Evolutionary conservation across 768 basidiomycete genomes (phyloP), one percentile per base, ranked within the genome.

Genomic region (Boletus pseudo-olivaceus): DNA sequence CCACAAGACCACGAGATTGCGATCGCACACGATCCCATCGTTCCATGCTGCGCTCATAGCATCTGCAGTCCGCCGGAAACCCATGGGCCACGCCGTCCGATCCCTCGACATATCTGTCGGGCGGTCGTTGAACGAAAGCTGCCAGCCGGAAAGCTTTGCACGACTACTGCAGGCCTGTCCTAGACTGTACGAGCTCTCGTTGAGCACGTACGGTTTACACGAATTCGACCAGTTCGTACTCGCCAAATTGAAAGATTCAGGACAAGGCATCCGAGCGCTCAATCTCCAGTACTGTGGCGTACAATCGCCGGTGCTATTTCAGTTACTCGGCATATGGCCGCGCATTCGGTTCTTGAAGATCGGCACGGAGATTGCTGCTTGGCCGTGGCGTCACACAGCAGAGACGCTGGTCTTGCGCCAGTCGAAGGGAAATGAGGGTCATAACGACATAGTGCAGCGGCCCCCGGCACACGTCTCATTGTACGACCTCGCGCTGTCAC

Each of bases 231-330:
- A 57, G 5, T 56, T 64, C 29, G 48, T 43, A 1, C 67, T 76
- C 9, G 47, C 58, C 38, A 60, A 62, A 7, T 61, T 75, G n/a
- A 51, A 58, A 17, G 38, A 60, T 15, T 50, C 51, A 3, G 64
- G 69, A 0, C 58, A 57, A 35, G 47, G 56, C 19, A 61, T 77
- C 46, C 67, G 72, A 23, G 69, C 75, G 0, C 59, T 77, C 47
- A 62, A 58, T 30, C 52, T 79, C 23, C 50, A 62, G 12, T 41
- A 54, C 0, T 76, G 71, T 50, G 73, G 75, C 41, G 63, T 75
- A 1, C 75, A 77, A 60, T 76, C 77, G 7, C 75, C 76, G 15
- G 63, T 78, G 20, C 56, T 78, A 6, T 80, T 75, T 47, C 72
- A 78, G 47, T 63, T 80, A 0, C 62, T 79, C 19, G 59, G 56